phyloP scores from a whole-genome alignment of 2,329 filamentous ascomycete species.

The Sclerotinia borealis region DNA sequence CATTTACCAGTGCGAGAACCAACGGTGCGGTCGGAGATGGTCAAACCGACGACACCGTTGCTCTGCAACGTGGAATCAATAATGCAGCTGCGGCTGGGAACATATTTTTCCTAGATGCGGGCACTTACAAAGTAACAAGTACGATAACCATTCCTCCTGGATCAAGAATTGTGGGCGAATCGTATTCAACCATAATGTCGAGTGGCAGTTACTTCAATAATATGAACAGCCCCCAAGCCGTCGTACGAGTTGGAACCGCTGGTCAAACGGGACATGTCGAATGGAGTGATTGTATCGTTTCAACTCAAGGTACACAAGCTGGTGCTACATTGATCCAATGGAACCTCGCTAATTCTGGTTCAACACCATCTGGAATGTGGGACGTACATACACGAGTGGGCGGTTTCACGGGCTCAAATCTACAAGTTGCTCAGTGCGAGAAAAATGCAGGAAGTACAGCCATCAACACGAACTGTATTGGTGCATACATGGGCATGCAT shows the following conservation, averaged over 20 bases:
- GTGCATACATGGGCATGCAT: conserved; percentile 33
- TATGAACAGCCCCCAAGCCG: conserved; percentile 38
- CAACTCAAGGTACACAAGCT: conserved; percentile 50
- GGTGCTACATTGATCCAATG: conserved; percentile 60
- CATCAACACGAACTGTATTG: conserved; percentile 32
- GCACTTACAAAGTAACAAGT: conserved; percentile 46
- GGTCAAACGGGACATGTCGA: conserved; percentile 56
- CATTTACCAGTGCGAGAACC: conserved; percentile 40
- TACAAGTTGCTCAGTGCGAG: conserved; percentile 29
- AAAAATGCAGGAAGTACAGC: conserved; percentile 47
- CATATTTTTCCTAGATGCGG: conserved; percentile 52
- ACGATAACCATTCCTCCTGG: conserved; percentile 43
- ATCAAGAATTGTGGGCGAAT: conserved; percentile 36
- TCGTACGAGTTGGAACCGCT: conserved; percentile 48
- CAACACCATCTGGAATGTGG: conserved; percentile 50
- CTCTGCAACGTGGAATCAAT: conserved; percentile 51
- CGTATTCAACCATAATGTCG: conserved; percentile 37
- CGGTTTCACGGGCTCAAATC: conserved; percentile 36
- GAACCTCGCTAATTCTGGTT: conserved; percentile 47
- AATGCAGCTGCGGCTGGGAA: conserved; percentile 42
- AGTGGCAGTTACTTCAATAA: conserved; percentile 41
- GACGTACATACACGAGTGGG: conserved; percentile 34
- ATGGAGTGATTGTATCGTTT: conserved; percentile 56
- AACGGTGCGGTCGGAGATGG: conserved; percentile 45
- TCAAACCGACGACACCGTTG: conserved; percentile 51